phyloP scores from a whole-genome alignment of 1,284 basidiomycete genomes.

The Ustilago cynodontis region DNA sequence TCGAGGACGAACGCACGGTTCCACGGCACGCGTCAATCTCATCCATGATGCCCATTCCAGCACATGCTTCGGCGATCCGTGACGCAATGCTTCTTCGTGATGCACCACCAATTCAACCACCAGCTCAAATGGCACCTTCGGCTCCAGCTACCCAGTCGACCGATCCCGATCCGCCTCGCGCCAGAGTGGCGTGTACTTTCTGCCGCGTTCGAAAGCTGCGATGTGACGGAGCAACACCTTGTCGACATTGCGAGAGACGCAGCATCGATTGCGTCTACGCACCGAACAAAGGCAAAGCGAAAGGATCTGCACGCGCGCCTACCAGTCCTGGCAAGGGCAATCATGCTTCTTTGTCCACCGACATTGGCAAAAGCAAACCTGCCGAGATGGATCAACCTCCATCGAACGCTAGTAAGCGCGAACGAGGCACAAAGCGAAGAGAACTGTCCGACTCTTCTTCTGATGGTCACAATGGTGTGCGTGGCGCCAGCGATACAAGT shows the following conservation, averaged over 20 bases:
- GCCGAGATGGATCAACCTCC: neutral
- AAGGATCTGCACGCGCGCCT: conserved; percentile 8
- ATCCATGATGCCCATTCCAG: neutral
- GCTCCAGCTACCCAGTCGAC: neutral
- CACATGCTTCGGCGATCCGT: neutral
- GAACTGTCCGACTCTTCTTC: neutral
- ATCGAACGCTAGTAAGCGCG: neutral
- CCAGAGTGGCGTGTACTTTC: conserved; percentile 47
- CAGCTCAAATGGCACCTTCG: neutral
- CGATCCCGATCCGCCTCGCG: conserved; percentile 45
- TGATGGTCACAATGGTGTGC: neutral
- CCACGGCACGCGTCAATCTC: neutral
- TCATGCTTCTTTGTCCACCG: neutral
- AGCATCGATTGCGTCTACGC: conserved; percentile 45
- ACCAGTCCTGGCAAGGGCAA: conserved; percentile 4
- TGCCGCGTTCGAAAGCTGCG: conserved; percentile 51
- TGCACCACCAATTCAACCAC: neutral
- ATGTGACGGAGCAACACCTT: conserved; percentile 49
- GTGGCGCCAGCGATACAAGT: neutral
- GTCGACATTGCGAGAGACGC: conserved; percentile 51
- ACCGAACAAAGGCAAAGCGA: conserved; percentile 30
- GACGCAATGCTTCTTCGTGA: conserved; percentile 17
- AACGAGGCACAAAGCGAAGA: conserved; percentile 23
- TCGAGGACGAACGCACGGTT: conserved; percentile 4
- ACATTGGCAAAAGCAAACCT: neutral